Evolutionary conservation across 208 protist genomes (phyloP), one percentile per base, ranked within the genome.

Genomic region (Trypanosoma cruzi): DNA sequence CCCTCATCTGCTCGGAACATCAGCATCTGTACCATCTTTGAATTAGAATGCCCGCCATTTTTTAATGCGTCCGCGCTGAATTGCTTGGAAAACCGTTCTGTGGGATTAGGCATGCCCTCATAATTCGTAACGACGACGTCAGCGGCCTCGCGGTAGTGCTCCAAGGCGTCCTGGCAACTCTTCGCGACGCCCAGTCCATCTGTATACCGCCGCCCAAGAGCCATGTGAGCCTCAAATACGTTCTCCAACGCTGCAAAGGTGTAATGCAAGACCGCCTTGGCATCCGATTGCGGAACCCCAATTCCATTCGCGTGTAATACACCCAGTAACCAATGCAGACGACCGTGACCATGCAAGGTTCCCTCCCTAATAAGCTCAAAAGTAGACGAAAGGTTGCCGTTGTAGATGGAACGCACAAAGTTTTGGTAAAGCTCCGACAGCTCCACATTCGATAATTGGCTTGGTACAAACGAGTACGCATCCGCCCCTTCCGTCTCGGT

Each of bases 271-370:
- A 96, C 50, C 4, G 90, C 84, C 11, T 79, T 78, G 0, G 80
- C 64, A 46, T 92, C 83, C 29, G 75, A 88, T 28, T 69, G 82
- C 14, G 73, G 71, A 28, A 95, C 89, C 20, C 86, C 92, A 37
- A 95, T 37, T 20, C 89, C 92, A 67, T 88, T 86, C 32, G 82
- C 66, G 67, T 97, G 79, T 53, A 95, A 71, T 5, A 94, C 85
- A 0, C 85, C 92, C 4, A 95, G 77, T n/a, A 92, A 68, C 77
- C 80, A 94, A 50, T 97, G 89, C 59, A 91, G 56, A 8, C 79
- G 82, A 26, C 83, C 70, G 65, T 95, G 79, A n/a, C 92, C 92
- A 18, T 73, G 75, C 44, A 68, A 64, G 31, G 68, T 81, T n/a
- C 76, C 82, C 29, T 84, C 67, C 29, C 76, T 67, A 22, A 85